Percentiles rank a stretch among this genome's conserved stretches.
Evolutionary conservation across 352 stramenopile species (phyloP).

Genomic region (Pythium insidiosum): DNA sequence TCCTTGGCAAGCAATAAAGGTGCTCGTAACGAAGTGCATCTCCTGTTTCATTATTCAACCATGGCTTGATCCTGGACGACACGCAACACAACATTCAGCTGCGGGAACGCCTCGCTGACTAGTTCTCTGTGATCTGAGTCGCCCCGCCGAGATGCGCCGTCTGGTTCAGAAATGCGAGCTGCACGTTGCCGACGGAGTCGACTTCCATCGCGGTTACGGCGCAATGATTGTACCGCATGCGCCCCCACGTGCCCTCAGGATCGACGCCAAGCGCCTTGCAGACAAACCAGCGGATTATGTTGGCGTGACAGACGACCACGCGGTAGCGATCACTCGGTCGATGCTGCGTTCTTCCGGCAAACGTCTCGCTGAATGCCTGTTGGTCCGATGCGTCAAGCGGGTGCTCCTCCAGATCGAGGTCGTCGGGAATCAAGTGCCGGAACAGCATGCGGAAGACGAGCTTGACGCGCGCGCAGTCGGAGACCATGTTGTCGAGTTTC

Average conservation of each 20-base stretch:
- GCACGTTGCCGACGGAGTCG: constrained; percentile 60
- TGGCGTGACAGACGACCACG: constrained; percentile 55
- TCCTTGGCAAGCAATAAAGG: too few relatives aligned
- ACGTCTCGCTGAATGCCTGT: constrained; percentile 16
- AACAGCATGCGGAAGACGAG: constrained; percentile 60
- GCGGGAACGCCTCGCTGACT: too few relatives aligned
- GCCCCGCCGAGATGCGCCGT: constrained; percentile 45
- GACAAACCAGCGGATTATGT: constrained; percentile 69
- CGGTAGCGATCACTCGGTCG: constrained; percentile 38
- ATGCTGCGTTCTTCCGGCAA: constrained; percentile 25
- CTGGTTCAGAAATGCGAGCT: constrained; percentile 60
- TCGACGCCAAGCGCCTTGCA: constrained; percentile 58
- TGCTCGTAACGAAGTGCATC: too few relatives aligned
- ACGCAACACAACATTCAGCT: too few relatives aligned
- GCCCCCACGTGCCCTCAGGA: constrained; percentile 54
- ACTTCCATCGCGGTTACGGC: constrained; percentile 52
- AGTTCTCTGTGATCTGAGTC: constrained; percentile 56
- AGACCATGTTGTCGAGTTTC: constrained; percentile 70
- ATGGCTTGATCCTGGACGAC: too few relatives aligned
- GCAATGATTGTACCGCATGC: constrained; percentile 68
- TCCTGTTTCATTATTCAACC: too few relatives aligned
- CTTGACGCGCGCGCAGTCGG: constrained; percentile 53
- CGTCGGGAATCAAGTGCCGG: constrained; percentile 52
- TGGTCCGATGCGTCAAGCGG: constrained; percentile 21
- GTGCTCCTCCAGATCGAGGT: constrained; percentile 22